phyloP scores from a whole-genome alignment of 1,284 basidiomycete genomes.

The Ustilago cynodontis region DNA sequence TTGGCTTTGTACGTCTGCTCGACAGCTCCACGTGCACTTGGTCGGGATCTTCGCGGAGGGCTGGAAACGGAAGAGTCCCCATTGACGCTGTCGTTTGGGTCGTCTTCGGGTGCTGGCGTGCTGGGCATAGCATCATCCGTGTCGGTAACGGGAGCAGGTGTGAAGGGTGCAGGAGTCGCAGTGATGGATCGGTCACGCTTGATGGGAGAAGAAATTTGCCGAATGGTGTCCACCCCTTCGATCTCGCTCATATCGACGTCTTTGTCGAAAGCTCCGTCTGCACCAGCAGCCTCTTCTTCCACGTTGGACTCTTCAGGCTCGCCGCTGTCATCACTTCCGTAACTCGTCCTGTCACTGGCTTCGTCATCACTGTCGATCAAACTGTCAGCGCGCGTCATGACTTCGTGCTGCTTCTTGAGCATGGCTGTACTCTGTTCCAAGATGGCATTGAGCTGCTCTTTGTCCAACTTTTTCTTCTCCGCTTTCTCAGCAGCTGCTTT shows the following conservation, averaged over 20 bases:
- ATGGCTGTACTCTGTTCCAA: slow-evolving; percentile 89
- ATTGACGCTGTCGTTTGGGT: neutral
- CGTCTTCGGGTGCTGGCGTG: slow-evolving; percentile 1
- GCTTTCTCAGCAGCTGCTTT: slow-evolving; percentile 75
- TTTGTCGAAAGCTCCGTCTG: slow-evolving; percentile 38
- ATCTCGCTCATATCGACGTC: neutral
- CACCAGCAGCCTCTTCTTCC: slow-evolving; percentile 33
- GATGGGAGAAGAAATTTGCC: slow-evolving; percentile 8
- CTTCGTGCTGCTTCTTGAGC: slow-evolving; percentile 77
- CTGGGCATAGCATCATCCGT: neutral
- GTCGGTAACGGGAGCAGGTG: slow-evolving; percentile 3
- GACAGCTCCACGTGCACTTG: slow-evolving; percentile 7
- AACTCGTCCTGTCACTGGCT: slow-evolving; percentile 38
- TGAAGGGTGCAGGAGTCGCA: slow-evolving; percentile 10
- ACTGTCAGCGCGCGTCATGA: slow-evolving; percentile 56
- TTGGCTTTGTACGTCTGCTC: slow-evolving; percentile 9
- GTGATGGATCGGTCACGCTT: slow-evolving; percentile 15
- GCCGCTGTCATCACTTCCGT: slow-evolving; percentile 37
- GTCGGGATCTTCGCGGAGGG: slow-evolving; percentile 17
- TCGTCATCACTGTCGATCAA: slow-evolving; percentile 31
- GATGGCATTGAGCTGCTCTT: slow-evolving; percentile 89
- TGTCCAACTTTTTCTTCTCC: slow-evolving; percentile 79
- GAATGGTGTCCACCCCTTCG: slow-evolving; percentile 7
- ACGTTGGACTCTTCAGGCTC: slow-evolving; percentile 23
- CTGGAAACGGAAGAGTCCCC: neutral